Base-by-base conservation (phyloP, 1,284 basidiomycete genomes). In the Leccinum subrobustum region DNA sequence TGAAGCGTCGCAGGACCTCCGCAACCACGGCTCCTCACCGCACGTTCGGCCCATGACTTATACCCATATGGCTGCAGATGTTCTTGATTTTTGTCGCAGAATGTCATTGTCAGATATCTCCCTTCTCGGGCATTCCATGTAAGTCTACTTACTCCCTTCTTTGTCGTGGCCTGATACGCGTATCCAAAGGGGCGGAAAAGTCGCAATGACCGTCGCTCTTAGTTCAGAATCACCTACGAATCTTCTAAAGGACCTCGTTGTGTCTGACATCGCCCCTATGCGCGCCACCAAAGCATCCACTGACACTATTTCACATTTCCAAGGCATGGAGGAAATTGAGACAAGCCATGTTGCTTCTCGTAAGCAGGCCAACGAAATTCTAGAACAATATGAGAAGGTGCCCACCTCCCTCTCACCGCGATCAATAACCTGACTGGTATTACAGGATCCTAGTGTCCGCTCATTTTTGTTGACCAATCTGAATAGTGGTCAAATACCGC, bases 391-490 rank as follows among this genome's bases (percentile, higher is more conserved):
- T 54, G 92, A 93, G 70, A 73, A 80, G 68, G 89, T 86, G 60
- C 2, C 64, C 60, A n/a, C 62, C 4, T 62, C 31, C 16, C 31
- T 5, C n/a, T 9, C 14, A 1, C n/a, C 48, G 25, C 18, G 14
- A 31, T 56, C 20, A 7, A 29, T 37, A n/a, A n/a, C 47, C 55
- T 59, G 57, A 64, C 31, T 59, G 33, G 60, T 2, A 47, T 16
- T 54, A 6, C 60, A 93, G 91, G 88, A 95, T 61, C 70, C 85
- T 1, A 76, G 79, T 57, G 80, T 90, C 27, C 86, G 91, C 27
- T 85, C 88, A 16, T 96, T 95, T 75, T 79, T 96, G 16, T 79
- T 95, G 42, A 95, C 93, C 11, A 96, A 96, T 73, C 80, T 96
- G 3, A 73, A 83, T 9, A 57, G 61, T 7, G 67, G 73, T 52